phyloP scores from a whole-genome alignment of 495 filamentous ascomycete species.

The Neurospora hispaniola region DNA sequence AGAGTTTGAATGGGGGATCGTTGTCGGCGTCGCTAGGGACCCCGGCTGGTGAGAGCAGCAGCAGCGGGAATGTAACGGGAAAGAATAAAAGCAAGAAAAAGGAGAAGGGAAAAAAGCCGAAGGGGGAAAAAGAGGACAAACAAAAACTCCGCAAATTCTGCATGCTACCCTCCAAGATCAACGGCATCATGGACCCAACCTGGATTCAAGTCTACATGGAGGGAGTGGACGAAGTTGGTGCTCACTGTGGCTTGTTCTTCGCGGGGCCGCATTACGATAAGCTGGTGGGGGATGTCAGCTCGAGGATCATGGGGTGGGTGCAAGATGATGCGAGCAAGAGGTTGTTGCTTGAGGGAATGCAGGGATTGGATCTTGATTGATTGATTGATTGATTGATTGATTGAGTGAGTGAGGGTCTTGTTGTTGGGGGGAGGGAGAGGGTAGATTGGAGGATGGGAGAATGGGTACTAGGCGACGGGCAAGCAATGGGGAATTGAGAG shows the following conservation, averaged over 20 bases:
- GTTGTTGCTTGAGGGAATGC: constrained; percentile 18
- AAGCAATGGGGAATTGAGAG: neutral
- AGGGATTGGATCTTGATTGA: constrained; percentile 1
- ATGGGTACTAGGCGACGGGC: neutral
- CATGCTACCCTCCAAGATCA: constrained; percentile 46
- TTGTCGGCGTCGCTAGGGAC: constrained; percentile 1
- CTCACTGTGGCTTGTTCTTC: constrained; percentile 78
- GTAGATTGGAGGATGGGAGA: neutral
- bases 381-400: neutral
- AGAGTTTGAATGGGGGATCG: constrained; percentile 1
- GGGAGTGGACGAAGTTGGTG: constrained; percentile 72
- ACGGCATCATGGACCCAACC: constrained; percentile 38
- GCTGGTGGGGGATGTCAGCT: constrained; percentile 65
- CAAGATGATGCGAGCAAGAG: constrained; percentile 39
- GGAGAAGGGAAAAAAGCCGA: constrained; percentile 8
- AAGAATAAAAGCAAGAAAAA: neutral
- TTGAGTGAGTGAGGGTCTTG: neutral
- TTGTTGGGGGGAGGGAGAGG: neutral
- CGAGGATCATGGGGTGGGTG: constrained; percentile 63
- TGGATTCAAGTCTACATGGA: constrained; percentile 75
- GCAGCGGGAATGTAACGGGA: neutral
- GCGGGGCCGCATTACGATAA: constrained; percentile 57
- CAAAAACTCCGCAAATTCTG: constrained; percentile 65
- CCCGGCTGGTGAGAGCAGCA: neutral
- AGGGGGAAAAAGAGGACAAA: constrained; percentile 28